Evolutionary conservation across 441 rosid genomes (phyloP), one percentile per base, ranked within the genome.

Genomic region (Omphalea diandra): DNA sequence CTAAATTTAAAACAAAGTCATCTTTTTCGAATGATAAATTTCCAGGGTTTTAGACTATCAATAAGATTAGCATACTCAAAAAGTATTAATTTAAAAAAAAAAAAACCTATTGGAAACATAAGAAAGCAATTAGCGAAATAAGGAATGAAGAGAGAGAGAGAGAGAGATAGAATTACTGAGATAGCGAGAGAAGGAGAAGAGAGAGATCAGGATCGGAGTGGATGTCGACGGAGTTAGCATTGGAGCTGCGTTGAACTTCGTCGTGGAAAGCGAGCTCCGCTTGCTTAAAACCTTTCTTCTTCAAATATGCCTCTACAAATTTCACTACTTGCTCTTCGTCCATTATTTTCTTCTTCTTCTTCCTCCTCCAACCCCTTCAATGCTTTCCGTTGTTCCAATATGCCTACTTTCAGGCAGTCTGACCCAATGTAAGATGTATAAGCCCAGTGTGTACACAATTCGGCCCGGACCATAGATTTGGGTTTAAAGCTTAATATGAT

Each of bases 141-240:
- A 49, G 10, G 27, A 18, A 59, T 24, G 8, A 17, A 17, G 32
- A 61, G 50, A n/a, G n/a, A n/a, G n/a, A n/a, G n/a, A n/a, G n/a
- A 71, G 7, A 44, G 61, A n/a, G n/a, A n/a, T n/a, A n/a, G n/a
- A 36, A 32, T 67, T 83, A 89, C 94, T 87, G 83, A 33, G 89
- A 87, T 71, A 85, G 83, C 61, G 90, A 79, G 76, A 81, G 95
- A 43, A 91, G 81, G 67, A 88, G 89, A 74, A 83, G 72, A 38
- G 90, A 79, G 82, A 91, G 86, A 36, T 88, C 86, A 22, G 93
- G 91, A 61, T 89, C 95, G 79, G 85, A 82, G 52, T 75, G 93
- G 68, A 87, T 68, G 55, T 85, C 84, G 75, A 80, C 43, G 2
- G 86, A 77, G 67, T 47, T 67, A 54, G 66, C 61, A 72, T 58